Base-by-base conservation (phyloP, 768 basidiomycete genomes). In the Crucibulum laeve region DNA sequence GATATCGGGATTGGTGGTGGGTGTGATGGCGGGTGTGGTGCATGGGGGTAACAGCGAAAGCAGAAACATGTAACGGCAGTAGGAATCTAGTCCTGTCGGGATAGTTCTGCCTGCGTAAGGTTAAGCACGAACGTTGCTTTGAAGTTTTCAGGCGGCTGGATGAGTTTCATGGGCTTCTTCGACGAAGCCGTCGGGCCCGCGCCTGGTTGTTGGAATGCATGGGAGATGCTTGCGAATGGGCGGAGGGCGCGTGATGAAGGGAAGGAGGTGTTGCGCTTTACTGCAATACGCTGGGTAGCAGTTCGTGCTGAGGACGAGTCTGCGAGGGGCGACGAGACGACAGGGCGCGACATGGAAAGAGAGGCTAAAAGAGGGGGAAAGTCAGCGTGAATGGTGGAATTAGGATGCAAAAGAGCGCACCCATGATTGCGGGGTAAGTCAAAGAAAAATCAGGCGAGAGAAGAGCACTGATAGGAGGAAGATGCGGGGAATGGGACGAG, bases 51-150 rank as follows among this genome's bases (percentile, higher is more conserved):
- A n/a, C n/a, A n/a, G n/a, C n/a, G n/a, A n/a, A n/a, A n/a, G n/a
- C n/a, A n/a, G n/a, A n/a, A n/a, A n/a, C n/a, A n/a, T n/a, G n/a
- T n/a, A n/a, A n/a, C n/a, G n/a, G n/a, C n/a, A n/a, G n/a, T n/a
- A n/a, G n/a, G n/a, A n/a, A n/a, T n/a, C 43, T 49, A 68, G 36
- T 67, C 69, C 63, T 82, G 82, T 55, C 87, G 71, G 62, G 86
- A 77, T 60, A 92, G 74, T 60, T 92, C 89, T 5, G 79, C 87
- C 59, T 89, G 89, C 0, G 89, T 90, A 45, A 92, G 73, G 62
- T 91, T 76, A 41, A 92, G 79, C 48, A 84, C 70, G 53, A 90
- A 91, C 28, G 77, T 79, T 38, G 71, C 70, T 59, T 77, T 75
- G 63, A 79, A 79, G 59, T 85, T 80, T 55, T 80, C 73, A 21